Evolutionary conservation across 257 asterid genomes (phyloP).

Genomic region (Lithospermum erythrorhizon): DNA sequence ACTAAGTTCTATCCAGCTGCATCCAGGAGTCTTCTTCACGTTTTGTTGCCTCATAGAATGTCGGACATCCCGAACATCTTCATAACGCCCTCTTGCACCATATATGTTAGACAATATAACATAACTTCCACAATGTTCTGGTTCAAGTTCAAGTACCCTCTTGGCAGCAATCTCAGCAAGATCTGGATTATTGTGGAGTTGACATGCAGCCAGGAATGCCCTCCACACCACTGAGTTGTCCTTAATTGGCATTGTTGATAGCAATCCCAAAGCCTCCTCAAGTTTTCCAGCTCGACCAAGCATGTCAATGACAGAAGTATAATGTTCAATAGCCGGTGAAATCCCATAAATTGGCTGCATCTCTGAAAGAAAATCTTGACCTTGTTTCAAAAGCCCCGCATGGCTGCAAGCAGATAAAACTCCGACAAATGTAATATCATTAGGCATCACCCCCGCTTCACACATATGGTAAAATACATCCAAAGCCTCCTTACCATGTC

Average conservation of each 20-base stretch:
- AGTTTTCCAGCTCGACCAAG: conserved; percentile 76
- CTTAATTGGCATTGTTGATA: conserved; percentile 45
- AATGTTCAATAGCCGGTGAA: conserved; percentile 54
- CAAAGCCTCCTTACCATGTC: conserved; percentile 58
- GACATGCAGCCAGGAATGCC: conserved; percentile 64
- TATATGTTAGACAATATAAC: conserved; percentile 62
- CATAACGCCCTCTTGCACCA: conserved; percentile 67
- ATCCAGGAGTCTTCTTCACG: conserved; percentile 78
- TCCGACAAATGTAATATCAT: conserved; percentile 63
- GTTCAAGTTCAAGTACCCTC: conserved; percentile 48
- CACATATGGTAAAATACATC: conserved; percentile 47
- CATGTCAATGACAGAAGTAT: conserved; percentile 76
- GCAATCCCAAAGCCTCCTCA: conserved; percentile 52
- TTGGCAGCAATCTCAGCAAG: conserved; percentile 51
- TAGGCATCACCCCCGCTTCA: conserved; percentile 48
- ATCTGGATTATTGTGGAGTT: conserved; percentile 53
- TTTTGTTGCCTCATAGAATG: conserved; percentile 58
- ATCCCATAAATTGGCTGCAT: conserved; percentile 50
- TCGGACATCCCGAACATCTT: conserved; percentile 62
- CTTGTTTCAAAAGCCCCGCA: conserved; percentile 49
- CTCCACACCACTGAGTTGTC: conserved; percentile 80
- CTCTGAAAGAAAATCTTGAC: conserved; percentile 42
- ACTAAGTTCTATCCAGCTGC: conserved; percentile 78
- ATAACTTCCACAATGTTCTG: conserved; percentile 68
- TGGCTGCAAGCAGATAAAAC: conserved; percentile 79